These are phyloP conservation scores for Proliferodiscus dingleyae DNA, from an alignment of 2,329 filamentous ascomycete genomes.

Conservation along the genomic window DNA sequence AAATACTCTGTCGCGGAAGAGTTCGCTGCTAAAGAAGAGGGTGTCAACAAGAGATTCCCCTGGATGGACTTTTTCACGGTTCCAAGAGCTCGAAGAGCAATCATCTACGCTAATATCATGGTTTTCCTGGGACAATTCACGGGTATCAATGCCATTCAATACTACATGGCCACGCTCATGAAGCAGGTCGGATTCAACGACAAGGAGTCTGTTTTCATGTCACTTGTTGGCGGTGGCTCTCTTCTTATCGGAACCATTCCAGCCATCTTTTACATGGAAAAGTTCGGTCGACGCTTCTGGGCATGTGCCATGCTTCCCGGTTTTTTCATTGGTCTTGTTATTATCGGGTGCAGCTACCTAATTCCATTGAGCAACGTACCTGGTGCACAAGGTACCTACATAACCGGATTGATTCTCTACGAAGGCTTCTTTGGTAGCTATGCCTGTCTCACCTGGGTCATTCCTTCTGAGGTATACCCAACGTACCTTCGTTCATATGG, in stretches of 20 bases:
- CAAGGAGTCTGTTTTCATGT: slow-evolving; percentile 66
- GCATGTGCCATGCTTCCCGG: slow-evolving; percentile 66
- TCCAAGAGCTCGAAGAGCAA: slow-evolving; percentile 59
- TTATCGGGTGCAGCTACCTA: slow-evolving; percentile 61
- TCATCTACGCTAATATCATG: slow-evolving; percentile 66
- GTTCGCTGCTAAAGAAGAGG: slow-evolving; percentile 45
- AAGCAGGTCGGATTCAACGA: slow-evolving; percentile 60
- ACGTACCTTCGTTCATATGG: slow-evolving; percentile 69
- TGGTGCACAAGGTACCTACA: slow-evolving; percentile 55
- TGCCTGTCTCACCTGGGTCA: slow-evolving; percentile 59
- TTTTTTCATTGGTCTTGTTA: slow-evolving; percentile 64
- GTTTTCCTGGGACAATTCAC: slow-evolving; percentile 67
- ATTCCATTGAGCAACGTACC: slow-evolving; percentile 44
- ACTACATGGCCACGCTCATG: slow-evolving; percentile 69
- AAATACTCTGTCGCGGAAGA: slow-evolving; percentile 57
- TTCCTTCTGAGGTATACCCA: slow-evolving; percentile 66
- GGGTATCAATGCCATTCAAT: slow-evolving; percentile 66
- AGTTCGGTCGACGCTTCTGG: slow-evolving; percentile 69
- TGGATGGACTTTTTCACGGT: slow-evolving; percentile 73
- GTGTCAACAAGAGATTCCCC: slow-evolving; percentile 50
- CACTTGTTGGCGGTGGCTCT: slow-evolving; percentile 63
- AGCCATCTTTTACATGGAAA: slow-evolving; percentile 67
- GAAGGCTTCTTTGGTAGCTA: slow-evolving; percentile 65
- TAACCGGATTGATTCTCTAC: slow-evolving; percentile 63
- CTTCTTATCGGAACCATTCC: slow-evolving; percentile 65